A percentile compares a stretch with the other conserved stretches of the same genome.
These are phyloP conservation scores for Aristolochia fimbriata DNA, from an alignment of 164 flowering plant species.

Conservation along the genomic window DNA sequence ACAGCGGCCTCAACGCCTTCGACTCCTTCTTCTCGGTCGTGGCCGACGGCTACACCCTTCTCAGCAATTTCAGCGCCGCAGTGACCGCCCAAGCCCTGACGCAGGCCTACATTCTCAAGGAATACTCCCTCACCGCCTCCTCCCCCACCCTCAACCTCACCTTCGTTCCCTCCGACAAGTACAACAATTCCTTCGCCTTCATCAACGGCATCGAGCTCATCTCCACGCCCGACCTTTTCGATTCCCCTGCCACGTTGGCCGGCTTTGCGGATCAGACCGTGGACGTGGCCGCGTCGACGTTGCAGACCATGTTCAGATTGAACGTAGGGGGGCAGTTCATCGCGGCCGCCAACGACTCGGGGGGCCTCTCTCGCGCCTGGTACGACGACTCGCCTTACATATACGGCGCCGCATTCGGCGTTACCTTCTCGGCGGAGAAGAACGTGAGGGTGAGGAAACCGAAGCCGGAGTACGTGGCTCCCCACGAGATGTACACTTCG, in stretches of 20 bases:
- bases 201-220: constrained; percentile 75
- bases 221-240: constrained; percentile 38
- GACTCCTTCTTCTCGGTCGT: constrained; percentile 42
- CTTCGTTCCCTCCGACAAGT: constrained; percentile 37
- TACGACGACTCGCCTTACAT: constrained; percentile 65
- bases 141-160: constrained; percentile 25
- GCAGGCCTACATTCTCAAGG: constrained; percentile 55
- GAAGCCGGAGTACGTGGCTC: constrained; percentile 32
- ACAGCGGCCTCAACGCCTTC: constrained; percentile 22
- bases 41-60: constrained; percentile 34
- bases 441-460: constrained; percentile 24
- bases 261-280: constrained; percentile 28
- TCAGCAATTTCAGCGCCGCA: constrained; percentile 68
- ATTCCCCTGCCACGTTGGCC: constrained; percentile 25
- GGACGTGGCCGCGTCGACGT: constrained; percentile 11
- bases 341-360: constrained; percentile 45
- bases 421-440: constrained; percentile 19
- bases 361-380: constrained; percentile 49
- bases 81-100: constrained; percentile 62
- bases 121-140: constrained; percentile 29
- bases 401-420: constrained; percentile 40
- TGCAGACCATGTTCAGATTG: constrained; percentile 58
- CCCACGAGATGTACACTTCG: constrained; percentile 44
- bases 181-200: constrained; percentile 44
- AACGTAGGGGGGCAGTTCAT: constrained; percentile 78